These are phyloP conservation scores for Apiotrichum sp. DNA, from an alignment of 1,284 basidiomycete species.

Conservation along the genomic window DNA sequence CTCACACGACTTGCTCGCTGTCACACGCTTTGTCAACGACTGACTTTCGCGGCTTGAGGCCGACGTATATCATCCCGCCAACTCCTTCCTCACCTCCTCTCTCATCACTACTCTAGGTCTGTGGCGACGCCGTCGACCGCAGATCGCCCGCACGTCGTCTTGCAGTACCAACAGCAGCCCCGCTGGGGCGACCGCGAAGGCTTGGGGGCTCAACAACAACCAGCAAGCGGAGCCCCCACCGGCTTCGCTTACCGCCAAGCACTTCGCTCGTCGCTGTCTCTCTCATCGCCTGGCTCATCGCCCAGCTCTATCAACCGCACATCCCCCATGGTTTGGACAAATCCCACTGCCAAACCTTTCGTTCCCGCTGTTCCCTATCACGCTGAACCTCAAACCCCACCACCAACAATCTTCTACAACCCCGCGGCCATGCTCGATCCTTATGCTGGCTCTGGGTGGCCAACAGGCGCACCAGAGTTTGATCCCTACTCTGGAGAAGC, in stretches of 20 bases:
- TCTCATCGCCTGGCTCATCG: conserved; percentile 14
- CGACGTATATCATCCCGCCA: neutral
- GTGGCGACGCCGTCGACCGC: conserved; percentile 12
- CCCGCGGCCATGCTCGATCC: conserved; percentile 10
- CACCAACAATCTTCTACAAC: conserved; percentile 3
- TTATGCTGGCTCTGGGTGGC: neutral
- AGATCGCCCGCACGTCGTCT: conserved; percentile 11
- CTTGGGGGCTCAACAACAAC: conserved; percentile 11
- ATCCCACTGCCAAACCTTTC: neutral
- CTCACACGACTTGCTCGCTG: too few species aligned
- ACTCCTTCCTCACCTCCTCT: neutral
- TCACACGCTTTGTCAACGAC: too few species aligned
- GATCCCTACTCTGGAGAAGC: neutral
- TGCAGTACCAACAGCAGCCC: conserved; percentile 16
- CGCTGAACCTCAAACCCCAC: conserved; percentile 16
- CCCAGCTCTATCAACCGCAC: conserved; percentile 13
- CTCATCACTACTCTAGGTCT: conserved; percentile 4
- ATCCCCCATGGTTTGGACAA: conserved; percentile 15
- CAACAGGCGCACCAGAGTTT: neutral
- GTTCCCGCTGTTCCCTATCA: conserved; percentile 2
- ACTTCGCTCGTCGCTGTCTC: conserved; percentile 14
- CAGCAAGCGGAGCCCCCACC: neutral
- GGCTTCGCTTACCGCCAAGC: neutral
- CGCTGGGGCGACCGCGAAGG: conserved; percentile 16
- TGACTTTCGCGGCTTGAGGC: too few species aligned